A percentile compares a stretch with the other conserved stretches of the same genome.
These are phyloP conservation scores for Erucastrum elatum DNA, from an alignment of 345 rosid genomes.

Conservation along the genomic window DNA sequence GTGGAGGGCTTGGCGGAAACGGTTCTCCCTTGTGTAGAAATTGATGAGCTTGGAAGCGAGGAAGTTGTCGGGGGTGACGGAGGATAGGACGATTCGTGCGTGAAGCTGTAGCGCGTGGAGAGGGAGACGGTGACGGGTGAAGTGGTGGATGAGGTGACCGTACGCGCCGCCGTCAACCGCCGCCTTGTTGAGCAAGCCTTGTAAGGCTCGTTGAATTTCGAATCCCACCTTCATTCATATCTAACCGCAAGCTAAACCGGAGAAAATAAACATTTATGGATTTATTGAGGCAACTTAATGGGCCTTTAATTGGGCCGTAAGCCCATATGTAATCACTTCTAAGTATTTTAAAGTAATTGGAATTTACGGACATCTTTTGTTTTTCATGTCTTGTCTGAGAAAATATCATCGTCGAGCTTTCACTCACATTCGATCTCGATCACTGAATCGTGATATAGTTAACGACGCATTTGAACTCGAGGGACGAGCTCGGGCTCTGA, in stretches of 20 bases:
- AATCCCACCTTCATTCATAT: constrained; percentile 39
- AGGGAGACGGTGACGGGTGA: constrained; percentile 52
- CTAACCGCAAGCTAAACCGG: constrained; percentile 29
- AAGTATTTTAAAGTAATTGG: neutral
- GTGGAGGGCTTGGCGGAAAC: constrained; percentile 50
- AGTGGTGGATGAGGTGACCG: constrained; percentile 65
- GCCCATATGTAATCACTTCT: neutral
- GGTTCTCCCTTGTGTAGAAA: constrained; percentile 48
- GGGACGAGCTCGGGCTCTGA: constrained; percentile 49
- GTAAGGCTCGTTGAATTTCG: constrained; percentile 44
- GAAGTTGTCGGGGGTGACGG: constrained; percentile 62
- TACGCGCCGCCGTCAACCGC: constrained; percentile 56
- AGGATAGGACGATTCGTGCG: constrained; percentile 55
- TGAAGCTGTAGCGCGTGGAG: constrained; percentile 79
- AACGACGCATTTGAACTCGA: constrained; percentile 25
- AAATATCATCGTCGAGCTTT: neutral
- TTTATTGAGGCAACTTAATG: neutral
- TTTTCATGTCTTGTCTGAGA: constrained; percentile 40
- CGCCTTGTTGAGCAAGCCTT: constrained; percentile 29
- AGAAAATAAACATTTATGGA: neutral
- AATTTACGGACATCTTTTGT: neutral
- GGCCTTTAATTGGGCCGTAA: neutral
- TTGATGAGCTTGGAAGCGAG: constrained; percentile 72
- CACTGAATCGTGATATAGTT: constrained; percentile 37
- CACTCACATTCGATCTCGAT: neutral